Base-by-base conservation (phyloP, 2,329 filamentous ascomycete genomes). In the Botrytis aclada region DNA sequence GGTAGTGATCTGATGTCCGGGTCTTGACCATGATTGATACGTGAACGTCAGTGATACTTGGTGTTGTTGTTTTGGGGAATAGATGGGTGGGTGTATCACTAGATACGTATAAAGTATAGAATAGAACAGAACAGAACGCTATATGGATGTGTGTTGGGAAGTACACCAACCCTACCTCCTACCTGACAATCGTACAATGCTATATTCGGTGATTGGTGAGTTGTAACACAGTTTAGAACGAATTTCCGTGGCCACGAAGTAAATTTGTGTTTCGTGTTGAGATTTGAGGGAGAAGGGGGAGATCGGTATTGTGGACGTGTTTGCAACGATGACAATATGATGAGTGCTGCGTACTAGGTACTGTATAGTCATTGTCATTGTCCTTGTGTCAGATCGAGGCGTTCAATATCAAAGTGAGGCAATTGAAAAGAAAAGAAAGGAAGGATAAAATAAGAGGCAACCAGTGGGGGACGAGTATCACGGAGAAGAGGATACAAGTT, bases 331-430 rank as follows among this genome's bases (percentile, higher is more conserved):
- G 14, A 37, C 7, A 37, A 3, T 10, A 5, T 25, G 41, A 37
- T 47, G 47, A 51, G 43, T 25, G 41, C n/a, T 47, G 47, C n/a
- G 43, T 45, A 45, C 20, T 4, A 9, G 18, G 10, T 25, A 25
- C 22, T 51, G 4, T 12, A 51, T 9, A 65, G 3, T 10, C 5
- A 29, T 29, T 29, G 22, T 37, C 25, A 51, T n/a, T n/a, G 25
- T n/a, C 25, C 6, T 29, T 6, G 14, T n/a, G 18, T 39, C 63
- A 37, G 32, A 54, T 29, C 14, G 8, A 6, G 45, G 32, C 63
- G 32, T 66, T 51, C 22, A 25, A 29, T 14, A 54, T 70, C 20
- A 45, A 66, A 66, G 39, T 58, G 70, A 71, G 70, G 61, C 47
- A 71, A 71, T 41, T 32, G 12, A 32, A 20, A 12, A 29, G 45